A percentile compares a stretch with the other conserved stretches of the same genome.
phyloP scores from a whole-genome alignment of 2,329 filamentous ascomycete genomes.

The Ramichloridium luteum region DNA sequence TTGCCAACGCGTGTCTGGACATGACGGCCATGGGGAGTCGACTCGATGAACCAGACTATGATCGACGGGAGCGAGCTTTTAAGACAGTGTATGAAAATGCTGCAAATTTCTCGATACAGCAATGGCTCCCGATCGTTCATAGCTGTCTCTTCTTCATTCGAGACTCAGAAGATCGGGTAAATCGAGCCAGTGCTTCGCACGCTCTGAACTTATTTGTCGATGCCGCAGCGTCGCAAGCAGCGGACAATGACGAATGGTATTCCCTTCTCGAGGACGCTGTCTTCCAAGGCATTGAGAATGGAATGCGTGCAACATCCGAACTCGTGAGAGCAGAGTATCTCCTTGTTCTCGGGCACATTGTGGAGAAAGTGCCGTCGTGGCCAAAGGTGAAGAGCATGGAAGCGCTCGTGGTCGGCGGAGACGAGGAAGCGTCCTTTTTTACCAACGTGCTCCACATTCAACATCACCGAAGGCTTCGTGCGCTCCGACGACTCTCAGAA shows the following conservation, averaged over 20 bases:
- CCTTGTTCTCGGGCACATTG: conserved; percentile 63
- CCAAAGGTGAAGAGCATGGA: conserved; percentile 60
- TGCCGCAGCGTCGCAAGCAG: conserved; percentile 36
- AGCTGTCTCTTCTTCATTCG: conserved; percentile 83
- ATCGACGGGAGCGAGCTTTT: conserved; percentile 67
- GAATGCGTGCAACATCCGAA: conserved; percentile 67
- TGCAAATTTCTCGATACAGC: conserved; percentile 52
- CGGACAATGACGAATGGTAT: conserved; percentile 38
- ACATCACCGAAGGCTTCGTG: conserved; percentile 71
- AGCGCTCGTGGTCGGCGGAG: conserved; percentile 54
- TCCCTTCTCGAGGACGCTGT: conserved; percentile 52
- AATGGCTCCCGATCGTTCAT: conserved; percentile 80
- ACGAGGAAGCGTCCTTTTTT: conserved; percentile 81
- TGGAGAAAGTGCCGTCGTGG: conserved; percentile 60
- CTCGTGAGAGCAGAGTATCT: conserved; percentile 74
- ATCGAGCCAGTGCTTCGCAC: conserved; percentile 72
- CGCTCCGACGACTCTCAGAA: conserved; percentile 61
- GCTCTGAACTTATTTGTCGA: conserved; percentile 68
- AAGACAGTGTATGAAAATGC: conserved; percentile 53
- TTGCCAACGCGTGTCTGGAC: conserved; percentile 60
- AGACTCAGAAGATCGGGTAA: conserved; percentile 76
- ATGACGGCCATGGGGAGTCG: conserved; percentile 68
- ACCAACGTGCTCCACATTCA: conserved; percentile 85
- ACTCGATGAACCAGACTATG: conserved; percentile 80
- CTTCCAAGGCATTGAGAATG: conserved; percentile 63